Evolutionary conservation across 306 rosid genomes (phyloP), one percentile per base, ranked within the genome.

Genomic region (Fragaria nilgerrensis): DNA sequence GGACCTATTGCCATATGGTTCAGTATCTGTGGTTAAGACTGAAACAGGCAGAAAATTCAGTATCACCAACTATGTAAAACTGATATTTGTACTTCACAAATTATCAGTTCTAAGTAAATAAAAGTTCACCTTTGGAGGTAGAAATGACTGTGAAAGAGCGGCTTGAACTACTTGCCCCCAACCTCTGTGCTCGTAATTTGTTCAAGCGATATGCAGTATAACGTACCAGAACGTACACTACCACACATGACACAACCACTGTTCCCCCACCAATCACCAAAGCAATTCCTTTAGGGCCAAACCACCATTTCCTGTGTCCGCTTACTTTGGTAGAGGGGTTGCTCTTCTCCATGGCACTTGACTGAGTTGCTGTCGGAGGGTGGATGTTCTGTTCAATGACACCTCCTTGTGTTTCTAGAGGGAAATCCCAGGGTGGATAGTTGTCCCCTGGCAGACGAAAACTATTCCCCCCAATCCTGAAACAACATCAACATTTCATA

Each of bases 401-500:
- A 82, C 81, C 39, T 59, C 69, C 69, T 55, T 58, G 68, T 1
- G 73, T 78, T 43, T 88, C 88, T 78, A 87, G 72, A 56, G 98
- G 92, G 80, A 90, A 92, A 76, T 81, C 76, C 99, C 98, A 92
- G 23, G 98, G 89, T 78, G 94, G 96, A 75, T 90, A 85, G 86
- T 86, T 75, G 50, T 56, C 96, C 55, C 66, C 44, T 70, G 69
- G 69, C 16, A 79, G 78, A 55, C 84, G 91, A 79, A 95, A 90
- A 80, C 41, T 84, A 78, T 95, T 95, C 68, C 96, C 91, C 71
- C 96, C 95, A 72, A 95, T 85, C 97, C 98, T 95, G 69, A 71
- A 58, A 79, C 67, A 68, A 44, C 14, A 75, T 74, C 37, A 43
- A 77, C 49, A 66, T 50, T 48, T 53, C n/a, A 63, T 23, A 9